A percentile compares a stretch with the other conserved stretches of the same genome.
Evolutionary conservation across 164 flowering plant genomes (phyloP).

Genomic region (Nelumbo lutea): DNA sequence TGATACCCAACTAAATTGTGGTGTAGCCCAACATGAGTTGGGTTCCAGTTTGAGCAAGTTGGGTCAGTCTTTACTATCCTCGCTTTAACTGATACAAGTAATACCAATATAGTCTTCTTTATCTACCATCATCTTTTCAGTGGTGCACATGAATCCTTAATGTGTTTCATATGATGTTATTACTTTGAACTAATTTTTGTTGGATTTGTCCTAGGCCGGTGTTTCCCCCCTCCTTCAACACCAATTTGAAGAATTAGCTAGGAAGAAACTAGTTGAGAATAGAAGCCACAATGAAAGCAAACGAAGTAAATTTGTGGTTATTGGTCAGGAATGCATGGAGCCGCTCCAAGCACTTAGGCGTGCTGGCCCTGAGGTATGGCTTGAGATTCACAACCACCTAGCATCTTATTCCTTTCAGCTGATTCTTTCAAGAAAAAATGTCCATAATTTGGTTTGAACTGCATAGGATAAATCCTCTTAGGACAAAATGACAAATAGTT

Average conservation of each 20-base stretch:
- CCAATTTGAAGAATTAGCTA: slow-evolving; percentile 70
- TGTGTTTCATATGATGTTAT: too few species aligned
- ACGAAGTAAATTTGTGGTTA: slow-evolving; percentile 58
- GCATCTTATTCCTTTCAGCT: not conserved
- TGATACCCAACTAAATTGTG: too few species aligned
- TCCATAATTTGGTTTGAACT: not conserved
- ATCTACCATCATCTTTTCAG: too few species aligned
- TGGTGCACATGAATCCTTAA: too few species aligned
- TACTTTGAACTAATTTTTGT: slow-evolving; percentile 9
- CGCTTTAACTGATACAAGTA: too few species aligned
- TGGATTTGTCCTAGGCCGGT: slow-evolving; percentile 52
- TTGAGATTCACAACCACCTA: not conserved
- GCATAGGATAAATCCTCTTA: not conserved
- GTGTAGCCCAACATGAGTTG: too few species aligned
- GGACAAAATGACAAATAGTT: not conserved
- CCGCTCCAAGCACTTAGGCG: slow-evolving; percentile 82
- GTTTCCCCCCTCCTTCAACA: slow-evolving; percentile 72
- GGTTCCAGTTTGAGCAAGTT: too few species aligned
- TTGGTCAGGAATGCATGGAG: slow-evolving; percentile 84
- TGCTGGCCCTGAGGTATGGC: slow-evolving; percentile 69
- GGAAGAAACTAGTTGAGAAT: slow-evolving; percentile 30
- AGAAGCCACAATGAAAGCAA: slow-evolving; percentile 21
- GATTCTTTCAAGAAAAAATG: not conserved
- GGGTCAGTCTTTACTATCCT: too few species aligned
- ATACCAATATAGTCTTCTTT: too few species aligned